Evolutionary conservation across 495 filamentous ascomycete genomes (phyloP), one percentile per base, ranked within the genome.

Genomic region (Trichoderma virens): DNA sequence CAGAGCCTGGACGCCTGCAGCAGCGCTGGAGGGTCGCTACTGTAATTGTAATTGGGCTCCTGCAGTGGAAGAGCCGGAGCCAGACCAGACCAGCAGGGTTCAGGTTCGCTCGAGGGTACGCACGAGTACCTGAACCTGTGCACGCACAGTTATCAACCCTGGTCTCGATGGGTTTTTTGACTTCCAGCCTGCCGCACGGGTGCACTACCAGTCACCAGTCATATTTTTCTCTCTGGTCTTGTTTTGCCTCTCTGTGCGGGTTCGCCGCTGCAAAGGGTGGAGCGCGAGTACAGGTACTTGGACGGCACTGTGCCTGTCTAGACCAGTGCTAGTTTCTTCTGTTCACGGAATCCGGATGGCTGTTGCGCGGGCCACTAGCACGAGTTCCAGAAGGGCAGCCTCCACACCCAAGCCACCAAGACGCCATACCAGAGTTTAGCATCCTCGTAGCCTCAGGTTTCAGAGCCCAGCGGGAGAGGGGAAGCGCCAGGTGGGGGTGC

Each of bases 361-460:
- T 56, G 23, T 56, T 30, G 23, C 51, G 51, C 51, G 51, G 51
- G 51, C 51, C 51, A 56, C 51, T 56, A 56, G 27, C 51, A 56
- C 6, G 23, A 56, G 23, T 30, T 27, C 51, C 27, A 56, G 43
- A 47, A 47, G 43, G 13, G 51, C 51, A 30, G 11, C 51, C 23
- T 56, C 51, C 51, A 56, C 51, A 27, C 25, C 51, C 51, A 56
- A 56, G 51, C 51, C 51, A 27, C n/a, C 45, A 51, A 25, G 38
- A 51, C 45, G 45, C 45, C 45, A 51, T 51, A 51, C 45, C 45
- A 51, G 45, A 51, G 45, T 51, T 51, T 51, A 51, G 45, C 45
- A 51, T 51, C 45, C 38, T 51, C 43, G 20, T 20, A 20, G 45
- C 45, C 45, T 51, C 4, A 25, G 45, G 45, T 51, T 25, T 51